These are phyloP conservation scores for Trichoderma sp. DNA, from an alignment of 2,329 filamentous ascomycete genomes.

Conservation along the genomic window DNA sequence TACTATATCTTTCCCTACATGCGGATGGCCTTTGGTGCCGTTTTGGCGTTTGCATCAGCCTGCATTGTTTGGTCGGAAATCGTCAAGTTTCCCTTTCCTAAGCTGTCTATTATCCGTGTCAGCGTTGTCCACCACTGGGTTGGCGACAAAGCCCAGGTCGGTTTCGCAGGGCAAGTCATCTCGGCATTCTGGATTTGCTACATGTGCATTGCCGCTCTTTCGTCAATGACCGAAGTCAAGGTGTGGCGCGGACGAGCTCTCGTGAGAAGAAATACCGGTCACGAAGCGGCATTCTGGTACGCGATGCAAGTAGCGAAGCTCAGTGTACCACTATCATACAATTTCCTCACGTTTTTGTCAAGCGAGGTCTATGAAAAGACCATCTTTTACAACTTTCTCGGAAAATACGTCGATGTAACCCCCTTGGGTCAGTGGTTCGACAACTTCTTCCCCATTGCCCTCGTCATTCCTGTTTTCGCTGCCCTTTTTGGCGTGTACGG, in stretches of 20 bases:
- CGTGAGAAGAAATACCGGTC: constrained; percentile 86
- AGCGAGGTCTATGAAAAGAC: constrained; percentile 73
- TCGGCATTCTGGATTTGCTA: constrained; percentile 90
- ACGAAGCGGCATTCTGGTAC: constrained; percentile 96
- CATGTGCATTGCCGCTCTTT: constrained; percentile 90
- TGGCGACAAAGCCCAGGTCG: constrained; percentile 73
- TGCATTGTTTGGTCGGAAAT: constrained; percentile 94
- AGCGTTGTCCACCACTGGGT: constrained; percentile 76
- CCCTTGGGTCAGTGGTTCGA: constrained; percentile 83
- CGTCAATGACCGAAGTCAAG: constrained; percentile 87
- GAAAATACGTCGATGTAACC: constrained; percentile 80
- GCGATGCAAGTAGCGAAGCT: constrained; percentile 89
- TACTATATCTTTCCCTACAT: constrained; percentile 72
- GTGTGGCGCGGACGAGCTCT: constrained; percentile 97
- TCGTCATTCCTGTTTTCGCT: constrained; percentile 82
- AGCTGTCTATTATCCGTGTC: constrained; percentile 70
- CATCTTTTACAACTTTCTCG: constrained; percentile 86
- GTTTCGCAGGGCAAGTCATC: constrained; percentile 83
- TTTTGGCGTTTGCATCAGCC: constrained; percentile 75
- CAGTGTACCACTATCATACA: constrained; percentile 91
- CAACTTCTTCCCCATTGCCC: constrained; percentile 83
- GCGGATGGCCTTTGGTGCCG: constrained; percentile 64
- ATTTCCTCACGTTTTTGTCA: constrained; percentile 90
- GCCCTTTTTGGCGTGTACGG: constrained; percentile 90
- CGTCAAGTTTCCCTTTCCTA: constrained; percentile 78